phyloP scores from a whole-genome alignment of 108 stramenopile species.

The Cyclotella distinguenda region DNA sequence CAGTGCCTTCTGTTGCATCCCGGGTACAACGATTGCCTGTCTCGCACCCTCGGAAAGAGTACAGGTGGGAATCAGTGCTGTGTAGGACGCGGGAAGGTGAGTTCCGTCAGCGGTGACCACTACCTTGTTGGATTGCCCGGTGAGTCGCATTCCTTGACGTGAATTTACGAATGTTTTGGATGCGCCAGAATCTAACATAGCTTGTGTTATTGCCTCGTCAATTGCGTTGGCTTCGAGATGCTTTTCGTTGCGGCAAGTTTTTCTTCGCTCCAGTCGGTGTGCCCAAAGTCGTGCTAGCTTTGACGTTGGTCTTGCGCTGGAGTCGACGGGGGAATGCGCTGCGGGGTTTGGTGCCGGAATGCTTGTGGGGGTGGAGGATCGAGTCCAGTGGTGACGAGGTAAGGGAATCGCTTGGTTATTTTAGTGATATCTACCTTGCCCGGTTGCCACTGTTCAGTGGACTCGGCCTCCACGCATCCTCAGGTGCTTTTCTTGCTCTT shows the following conservation, averaged over 20 bases:
- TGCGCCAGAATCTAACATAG: slow-evolving; percentile 7
- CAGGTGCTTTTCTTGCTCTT: slow-evolving; percentile 9
- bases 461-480: slow-evolving; percentile 18
- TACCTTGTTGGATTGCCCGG: background rate
- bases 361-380: slow-evolving; percentile 8
- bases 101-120: background rate
- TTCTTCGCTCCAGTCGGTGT: background rate
- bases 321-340: no score
- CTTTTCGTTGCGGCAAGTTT: background rate
- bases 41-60: background rate
- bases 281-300: background rate
- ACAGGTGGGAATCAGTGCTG: background rate
- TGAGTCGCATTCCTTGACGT: background rate
- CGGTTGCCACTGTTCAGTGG: slow-evolving; percentile 17
- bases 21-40: slow-evolving; percentile 2
- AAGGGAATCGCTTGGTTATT: slow-evolving; percentile 13
- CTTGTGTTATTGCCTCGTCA: background rate
- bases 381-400: slow-evolving; percentile 13
- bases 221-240: background rate
- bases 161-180: background rate
- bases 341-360: no score
- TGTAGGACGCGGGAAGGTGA: background rate
- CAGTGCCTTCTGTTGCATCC: background rate
- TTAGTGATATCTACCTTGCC: slow-evolving; percentile 17
- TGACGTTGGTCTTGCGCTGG: background rate